Percentiles rank a stretch among this genome's conserved stretches.
These are phyloP conservation scores for Xanthoconium purpureum DNA, from an alignment of 768 basidiomycete species.

Conservation along the genomic window DNA sequence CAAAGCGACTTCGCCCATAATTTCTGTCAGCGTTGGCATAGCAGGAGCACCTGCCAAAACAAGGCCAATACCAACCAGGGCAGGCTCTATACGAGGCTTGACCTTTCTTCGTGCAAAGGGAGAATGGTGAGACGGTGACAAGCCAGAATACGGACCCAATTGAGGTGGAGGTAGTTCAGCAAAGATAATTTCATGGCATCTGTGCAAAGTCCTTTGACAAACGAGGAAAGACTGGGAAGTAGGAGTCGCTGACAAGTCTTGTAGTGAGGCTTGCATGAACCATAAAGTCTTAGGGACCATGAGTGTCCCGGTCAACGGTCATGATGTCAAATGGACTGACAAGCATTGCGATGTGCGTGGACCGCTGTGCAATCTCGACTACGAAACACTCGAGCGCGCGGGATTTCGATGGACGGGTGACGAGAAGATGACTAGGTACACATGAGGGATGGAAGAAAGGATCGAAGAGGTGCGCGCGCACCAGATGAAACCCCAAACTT, in stretches of 20 bases:
- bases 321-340: conserved; percentile 52
- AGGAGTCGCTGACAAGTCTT: conserved; percentile 57
- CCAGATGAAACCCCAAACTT: conserved; percentile 92
- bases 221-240: conserved; percentile 80
- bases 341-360: conserved; percentile 93
- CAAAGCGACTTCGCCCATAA: conserved; percentile 79
- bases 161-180: conserved; percentile 72
- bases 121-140: conserved; percentile 47
- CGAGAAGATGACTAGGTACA: conserved; percentile 76
- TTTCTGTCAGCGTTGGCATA: conserved; percentile 69
- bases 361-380: conserved; percentile 80
- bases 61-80: conserved; percentile 81
- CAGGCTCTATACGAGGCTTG: conserved; percentile 68
- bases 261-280: conserved; percentile 96
- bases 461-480: conserved; percentile 31
- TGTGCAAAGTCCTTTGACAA: conserved; percentile 87
- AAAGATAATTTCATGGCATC: conserved; percentile 96
- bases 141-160: conserved; percentile 62
- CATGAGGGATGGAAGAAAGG: conserved; percentile 10
- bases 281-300: conserved; percentile 71
- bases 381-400: conserved; percentile 94
- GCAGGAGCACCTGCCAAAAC: conserved; percentile 74
- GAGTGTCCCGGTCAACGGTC: conserved; percentile 10
- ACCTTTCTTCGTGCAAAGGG: conserved; percentile 61
- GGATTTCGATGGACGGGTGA: conserved; percentile 89